phyloP scores from a whole-genome alignment of 768 basidiomycete species.

The Tricholoma bakamatsutake region DNA sequence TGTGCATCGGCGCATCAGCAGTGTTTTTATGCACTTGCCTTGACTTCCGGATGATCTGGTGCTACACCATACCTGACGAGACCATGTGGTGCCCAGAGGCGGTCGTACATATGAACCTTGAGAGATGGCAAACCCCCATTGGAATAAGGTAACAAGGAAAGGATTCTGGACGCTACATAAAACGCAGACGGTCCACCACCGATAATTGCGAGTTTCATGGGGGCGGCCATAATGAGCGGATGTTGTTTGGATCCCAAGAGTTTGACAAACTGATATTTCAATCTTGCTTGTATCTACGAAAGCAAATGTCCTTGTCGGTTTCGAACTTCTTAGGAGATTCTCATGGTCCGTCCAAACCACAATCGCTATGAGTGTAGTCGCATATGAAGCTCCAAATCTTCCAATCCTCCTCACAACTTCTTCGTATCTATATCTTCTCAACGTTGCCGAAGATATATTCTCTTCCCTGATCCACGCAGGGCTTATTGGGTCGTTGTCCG shows the following conservation, averaged over 20 bases:
- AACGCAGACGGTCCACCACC: constrained; percentile 98
- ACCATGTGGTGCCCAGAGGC: constrained; percentile 92
- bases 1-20: not conserved
- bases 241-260: not conserved
- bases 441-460: constrained; percentile 38
- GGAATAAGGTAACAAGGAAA: constrained; percentile 50
- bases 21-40: constrained; percentile 39
- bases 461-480: constrained; percentile 36
- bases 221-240: not conserved
- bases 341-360: no score
- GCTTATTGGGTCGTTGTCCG: constrained; percentile 44
- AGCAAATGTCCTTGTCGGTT: not conserved
- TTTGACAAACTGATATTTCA: no score
- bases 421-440: constrained; percentile 52
- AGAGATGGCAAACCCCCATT: constrained; percentile 21
- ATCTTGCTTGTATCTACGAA: not conserved
- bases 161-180: constrained; percentile 85
- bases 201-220: constrained; percentile 77
- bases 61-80: constrained; percentile 95
- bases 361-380: not conserved
- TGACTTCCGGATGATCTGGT: constrained; percentile 98
- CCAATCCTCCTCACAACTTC: constrained; percentile 38
- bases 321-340: not conserved
- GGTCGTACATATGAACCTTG: constrained; percentile 84
- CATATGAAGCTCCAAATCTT: constrained; percentile 25